These are phyloP conservation scores for Pneumocystis jirovecii DNA, from an alignment of 1,139 yeast genomes.

Conservation along the genomic window DNA sequence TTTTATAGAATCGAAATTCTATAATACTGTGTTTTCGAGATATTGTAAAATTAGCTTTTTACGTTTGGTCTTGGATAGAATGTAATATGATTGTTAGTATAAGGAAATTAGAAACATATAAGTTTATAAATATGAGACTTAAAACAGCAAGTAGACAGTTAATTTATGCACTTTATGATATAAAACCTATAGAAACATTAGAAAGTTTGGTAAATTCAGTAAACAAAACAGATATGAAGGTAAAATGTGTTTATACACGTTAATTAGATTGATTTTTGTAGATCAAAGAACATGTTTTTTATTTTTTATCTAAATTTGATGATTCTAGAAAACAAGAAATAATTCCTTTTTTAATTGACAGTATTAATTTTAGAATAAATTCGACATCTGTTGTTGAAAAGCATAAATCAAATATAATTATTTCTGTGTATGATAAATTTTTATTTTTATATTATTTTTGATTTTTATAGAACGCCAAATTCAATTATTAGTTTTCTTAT, in stretches of 20 bases:
- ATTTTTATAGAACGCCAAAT: background rate
- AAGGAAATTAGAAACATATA: background rate
- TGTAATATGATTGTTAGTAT: background rate
- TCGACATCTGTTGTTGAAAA: background rate
- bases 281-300: background rate
- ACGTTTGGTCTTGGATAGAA: conserved; percentile 1
- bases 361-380: background rate
- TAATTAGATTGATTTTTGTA: background rate
- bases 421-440: background rate
- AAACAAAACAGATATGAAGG: background rate
- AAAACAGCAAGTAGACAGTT: background rate
- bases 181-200: background rate
- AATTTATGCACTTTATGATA: background rate
- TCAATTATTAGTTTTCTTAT: background rate
- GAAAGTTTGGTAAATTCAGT: background rate
- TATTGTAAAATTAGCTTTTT: background rate
- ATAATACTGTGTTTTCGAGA: background rate
- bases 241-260: background rate
- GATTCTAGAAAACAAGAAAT: background rate
- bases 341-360: background rate
- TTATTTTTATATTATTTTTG: background rate
- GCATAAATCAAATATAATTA: background rate
- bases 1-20: background rate
- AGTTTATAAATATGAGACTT: background rate
- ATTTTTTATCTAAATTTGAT: background rate